Conservation (phyloP, 1,139 yeast genomes). For the Suhomyces coccinellae region DNA sequence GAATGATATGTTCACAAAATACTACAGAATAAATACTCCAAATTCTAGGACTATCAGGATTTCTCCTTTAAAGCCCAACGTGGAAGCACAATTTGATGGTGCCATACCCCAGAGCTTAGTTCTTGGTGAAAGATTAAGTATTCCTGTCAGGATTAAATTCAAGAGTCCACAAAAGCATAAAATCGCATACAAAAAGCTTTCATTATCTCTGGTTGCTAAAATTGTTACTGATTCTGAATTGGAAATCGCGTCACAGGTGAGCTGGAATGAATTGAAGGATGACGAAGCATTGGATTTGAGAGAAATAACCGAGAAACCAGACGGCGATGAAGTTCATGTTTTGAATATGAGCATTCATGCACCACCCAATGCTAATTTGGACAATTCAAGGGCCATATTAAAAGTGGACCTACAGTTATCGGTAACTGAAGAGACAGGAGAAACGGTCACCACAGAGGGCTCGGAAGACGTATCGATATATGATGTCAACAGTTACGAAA, state of each 20-base stretch:
- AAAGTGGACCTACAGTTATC: conserved; percentile 28
- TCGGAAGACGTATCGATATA: conserved; percentile 18
- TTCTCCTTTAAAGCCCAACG: conserved; percentile 20
- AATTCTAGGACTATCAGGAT: conserved; percentile 13
- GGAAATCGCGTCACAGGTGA: conserved; percentile 26
- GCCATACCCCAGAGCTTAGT: conserved; percentile 15
- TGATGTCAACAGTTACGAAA: conserved; percentile 27
- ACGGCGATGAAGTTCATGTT: conserved; percentile 13
- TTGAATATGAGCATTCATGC: conserved; percentile 32
- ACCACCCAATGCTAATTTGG: conserved; percentile 16
- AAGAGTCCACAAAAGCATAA: conserved; percentile 18
- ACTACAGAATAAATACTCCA: conserved; percentile 7
- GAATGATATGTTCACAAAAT: neutral
- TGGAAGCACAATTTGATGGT: conserved; percentile 11
- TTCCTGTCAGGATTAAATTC: conserved; percentile 25
- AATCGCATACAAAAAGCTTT: conserved; percentile 23
- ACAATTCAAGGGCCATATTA: conserved; percentile 14
- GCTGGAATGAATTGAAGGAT: conserved; percentile 44
- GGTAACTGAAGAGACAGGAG: conserved; percentile 23
- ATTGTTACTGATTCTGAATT: conserved; percentile 20
- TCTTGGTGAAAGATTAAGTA: conserved; percentile 31
- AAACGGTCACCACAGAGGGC: conserved; percentile 13
- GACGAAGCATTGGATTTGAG: conserved; percentile 38
- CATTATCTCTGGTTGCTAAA: conserved; percentile 24
- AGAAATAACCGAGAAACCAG: conserved; percentile 13